A percentile compares a stretch with the other conserved stretches of the same genome.
phyloP scores from a whole-genome alignment of 2,329 filamentous ascomycete genomes.

The Hirsutella rhossiliensis region DNA sequence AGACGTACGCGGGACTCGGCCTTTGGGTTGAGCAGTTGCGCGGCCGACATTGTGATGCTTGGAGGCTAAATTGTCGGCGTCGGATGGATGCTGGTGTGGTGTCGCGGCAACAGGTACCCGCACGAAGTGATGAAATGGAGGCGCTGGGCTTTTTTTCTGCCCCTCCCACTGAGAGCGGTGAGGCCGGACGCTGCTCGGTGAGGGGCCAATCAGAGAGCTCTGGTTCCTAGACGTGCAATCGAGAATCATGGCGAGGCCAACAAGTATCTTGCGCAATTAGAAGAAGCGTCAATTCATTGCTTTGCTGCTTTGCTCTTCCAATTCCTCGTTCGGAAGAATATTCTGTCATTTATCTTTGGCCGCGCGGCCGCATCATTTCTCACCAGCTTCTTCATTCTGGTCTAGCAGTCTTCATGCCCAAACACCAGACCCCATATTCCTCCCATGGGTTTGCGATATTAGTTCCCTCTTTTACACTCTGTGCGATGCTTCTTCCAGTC shows the following conservation, averaged over 20 bases:
- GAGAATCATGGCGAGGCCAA: slow-evolving; percentile 26
- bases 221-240: slow-evolving; percentile 61
- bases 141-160: slow-evolving; percentile 21
- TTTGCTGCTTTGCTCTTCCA: too few species aligned
- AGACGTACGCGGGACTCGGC: slow-evolving; percentile 82
- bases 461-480: slow-evolving; percentile 20
- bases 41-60: slow-evolving; percentile 66
- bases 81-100: slow-evolving; percentile 6
- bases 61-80: slow-evolving; percentile 5
- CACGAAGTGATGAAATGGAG: slow-evolving; percentile 8
- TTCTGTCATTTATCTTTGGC: too few species aligned
- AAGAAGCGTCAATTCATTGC: too few species aligned
- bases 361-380: too few species aligned
- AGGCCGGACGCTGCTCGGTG: slow-evolving; percentile 4
- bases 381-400: too few species aligned
- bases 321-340: too few species aligned
- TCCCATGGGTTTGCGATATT: slow-evolving; percentile 1
- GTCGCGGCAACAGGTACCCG: slow-evolving; percentile 14
- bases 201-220: neutral
- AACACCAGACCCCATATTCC: too few species aligned
- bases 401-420: too few species aligned
- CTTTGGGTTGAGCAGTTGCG: slow-evolving; percentile 97
- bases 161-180: slow-evolving; percentile 18
- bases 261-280: neutral
- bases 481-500: slow-evolving; percentile 41